Conservation (phyloP, 257 asterid species). For the Nicotiana sylvestris region DNA sequence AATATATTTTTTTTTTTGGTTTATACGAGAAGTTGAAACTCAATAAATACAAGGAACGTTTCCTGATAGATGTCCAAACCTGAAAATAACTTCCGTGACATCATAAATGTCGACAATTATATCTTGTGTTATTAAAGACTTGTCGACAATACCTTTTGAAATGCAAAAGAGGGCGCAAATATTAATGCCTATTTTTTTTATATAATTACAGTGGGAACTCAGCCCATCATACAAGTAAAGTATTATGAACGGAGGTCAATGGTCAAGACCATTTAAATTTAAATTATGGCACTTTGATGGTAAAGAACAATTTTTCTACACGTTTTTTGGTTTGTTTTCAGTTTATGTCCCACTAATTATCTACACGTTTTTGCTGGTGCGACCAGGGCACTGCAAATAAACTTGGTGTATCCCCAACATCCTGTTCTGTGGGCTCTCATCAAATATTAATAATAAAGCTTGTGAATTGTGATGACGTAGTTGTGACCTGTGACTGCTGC, state of each 20-base stretch:
- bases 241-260: not conserved
- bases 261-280: not conserved
- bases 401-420: not conserved
- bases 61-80: not conserved
- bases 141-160: not conserved
- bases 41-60: no score
- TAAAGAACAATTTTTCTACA: not conserved
- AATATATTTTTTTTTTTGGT: no score
- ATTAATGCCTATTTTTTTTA: not conserved
- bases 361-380: not conserved
- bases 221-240: not conserved
- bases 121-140: not conserved
- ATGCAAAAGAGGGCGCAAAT: not conserved
- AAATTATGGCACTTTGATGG: not conserved
- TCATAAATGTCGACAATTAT: not conserved
- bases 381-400: not conserved
- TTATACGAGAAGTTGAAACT: no score
- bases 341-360: slow-evolving; percentile 11
- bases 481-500: not conserved
- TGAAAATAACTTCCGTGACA: not conserved
- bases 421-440: not conserved
- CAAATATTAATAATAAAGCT: not conserved
- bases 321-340: not conserved
- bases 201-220: not conserved
- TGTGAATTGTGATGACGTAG: not conserved